Evolutionary conservation across 345 rosid species (phyloP).

Genomic region (Gossypium herbaceum): DNA sequence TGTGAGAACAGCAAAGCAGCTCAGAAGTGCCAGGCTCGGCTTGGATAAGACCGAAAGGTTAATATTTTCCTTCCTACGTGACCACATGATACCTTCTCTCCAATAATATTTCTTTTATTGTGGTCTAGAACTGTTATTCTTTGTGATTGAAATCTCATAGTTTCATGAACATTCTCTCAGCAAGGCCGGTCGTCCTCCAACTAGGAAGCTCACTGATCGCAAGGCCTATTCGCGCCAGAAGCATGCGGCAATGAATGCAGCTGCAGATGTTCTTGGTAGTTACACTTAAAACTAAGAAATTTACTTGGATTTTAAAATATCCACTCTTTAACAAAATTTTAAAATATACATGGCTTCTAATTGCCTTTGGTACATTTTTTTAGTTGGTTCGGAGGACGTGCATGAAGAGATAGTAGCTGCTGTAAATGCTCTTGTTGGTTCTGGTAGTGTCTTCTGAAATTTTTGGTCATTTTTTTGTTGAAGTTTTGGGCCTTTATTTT

Average conservation of each 20-base stretch:
- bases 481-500: not conserved
- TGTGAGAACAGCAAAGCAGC: constrained; percentile 82
- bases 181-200: constrained; percentile 83
- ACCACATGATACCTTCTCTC: not conserved
- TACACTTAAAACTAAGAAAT: constrained; percentile 22
- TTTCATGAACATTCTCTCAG: constrained; percentile 45
- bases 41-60: constrained; percentile 79
- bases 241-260: constrained; percentile 44
- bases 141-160: constrained; percentile 20
- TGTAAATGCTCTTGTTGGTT: constrained; percentile 63
- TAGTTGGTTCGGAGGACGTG: constrained; percentile 77
- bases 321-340: not conserved
- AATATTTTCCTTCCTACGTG: constrained; percentile 9
- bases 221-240: constrained; percentile 77
- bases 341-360: constrained; percentile 18
- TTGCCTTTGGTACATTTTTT: constrained; percentile 29
- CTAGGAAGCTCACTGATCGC: constrained; percentile 89
- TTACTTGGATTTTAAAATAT: constrained; percentile 2
- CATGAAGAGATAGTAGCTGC: constrained; percentile 84
- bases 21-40: constrained; percentile 63
- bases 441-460: constrained; percentile 40
- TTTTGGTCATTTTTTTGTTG: constrained; percentile 16
- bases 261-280: constrained; percentile 80
- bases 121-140: not conserved
- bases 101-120: constrained; percentile 2